Base-by-base conservation (phyloP, 495 filamentous ascomycete genomes). In the Annulohypoxylon bovei region DNA sequence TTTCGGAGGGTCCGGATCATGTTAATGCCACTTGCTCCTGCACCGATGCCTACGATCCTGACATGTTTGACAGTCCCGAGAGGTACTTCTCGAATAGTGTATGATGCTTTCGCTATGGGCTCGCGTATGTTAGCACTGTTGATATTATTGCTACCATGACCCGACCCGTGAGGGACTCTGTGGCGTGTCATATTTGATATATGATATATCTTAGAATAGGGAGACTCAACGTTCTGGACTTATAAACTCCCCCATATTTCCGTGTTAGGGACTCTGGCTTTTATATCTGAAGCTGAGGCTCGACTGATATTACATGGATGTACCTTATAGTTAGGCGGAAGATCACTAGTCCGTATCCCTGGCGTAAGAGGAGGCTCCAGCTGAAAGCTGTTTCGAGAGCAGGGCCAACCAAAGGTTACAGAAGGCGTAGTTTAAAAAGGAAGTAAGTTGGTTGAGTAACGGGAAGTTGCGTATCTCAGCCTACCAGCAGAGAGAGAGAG, bases 11-110 rank as follows among this genome's bases (percentile, higher is more conserved):
- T 81, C 37, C 79, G 79, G 61, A 83, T 73, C 74, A 84, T 71
- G 63, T 85, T 81, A 59, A 86, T 74, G 20, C 83, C 82, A 67
- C 81, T 84, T 7, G 79, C 79, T n/a, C 83, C 83, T 27, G 84
- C 84, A 0, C 84, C 83, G 49, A 85, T 81, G 33, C 76, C 80
- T 52, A 85, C 76, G 65, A 85, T 82, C 49, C 82, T 81, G 71
- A 85, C 73, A 67, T 77, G 80, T 37, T 79, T 79, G 7, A 77
- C 42, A 28, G 82, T 74, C 11, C 83, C 82, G 35, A 84, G 78
- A 11, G 83, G 82, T 35, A 81, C 61, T 49, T 85, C 81, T 33
- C 54, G 75, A n/a, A 83, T 67, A 3, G 75, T 69, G 68, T 83
- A 84, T 14, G 73, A 56, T 30, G 56, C 35, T 9, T 63, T 72